A percentile compares a stretch with the other conserved stretches of the same genome.
These are phyloP conservation scores for Tephrocybe sp. DNA, from an alignment of 768 basidiomycete genomes.

Conservation along the genomic window DNA sequence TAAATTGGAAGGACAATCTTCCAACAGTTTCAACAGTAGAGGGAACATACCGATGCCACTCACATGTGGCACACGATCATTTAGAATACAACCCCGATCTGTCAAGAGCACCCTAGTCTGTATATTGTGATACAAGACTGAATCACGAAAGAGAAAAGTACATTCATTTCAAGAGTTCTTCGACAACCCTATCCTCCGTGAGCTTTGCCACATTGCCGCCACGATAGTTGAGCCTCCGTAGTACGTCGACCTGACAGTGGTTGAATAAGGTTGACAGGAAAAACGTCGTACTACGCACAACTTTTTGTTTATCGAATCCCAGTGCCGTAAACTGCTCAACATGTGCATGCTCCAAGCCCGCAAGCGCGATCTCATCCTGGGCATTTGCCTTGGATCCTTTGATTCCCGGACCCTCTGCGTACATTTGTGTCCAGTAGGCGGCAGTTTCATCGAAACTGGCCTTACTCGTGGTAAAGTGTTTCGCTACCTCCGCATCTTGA, in stretches of 20 bases:
- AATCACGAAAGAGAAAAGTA: not conserved
- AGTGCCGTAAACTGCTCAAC: slow-evolving; percentile 83
- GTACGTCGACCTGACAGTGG: slow-evolving; percentile 72
- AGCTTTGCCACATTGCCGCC: slow-evolving; percentile 79
- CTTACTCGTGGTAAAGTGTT: slow-evolving; percentile 91
- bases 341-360: slow-evolving; percentile 80
- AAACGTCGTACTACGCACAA: slow-evolving; percentile 57
- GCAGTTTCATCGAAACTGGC: slow-evolving; percentile 90
- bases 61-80: too few species aligned
- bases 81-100: too few species aligned
- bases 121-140: not conserved
- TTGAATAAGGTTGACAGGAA: slow-evolving; percentile 2
- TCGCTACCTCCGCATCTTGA: slow-evolving; percentile 97
- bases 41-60: too few species aligned
- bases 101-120: slow-evolving; percentile 7
- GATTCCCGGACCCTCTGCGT: slow-evolving; percentile 72
- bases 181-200: slow-evolving; percentile 79
- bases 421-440: slow-evolving; percentile 90
- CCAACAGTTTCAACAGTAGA: too few species aligned
- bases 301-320: slow-evolving; percentile 81
- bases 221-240: slow-evolving; percentile 86
- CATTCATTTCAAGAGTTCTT: slow-evolving; percentile 77
- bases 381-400: slow-evolving; percentile 50
- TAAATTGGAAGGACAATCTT: too few species aligned
- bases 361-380: slow-evolving; percentile 65